phyloP scores from a whole-genome alignment of 1,284 basidiomycete species.

The Naganishia cerealis region DNA sequence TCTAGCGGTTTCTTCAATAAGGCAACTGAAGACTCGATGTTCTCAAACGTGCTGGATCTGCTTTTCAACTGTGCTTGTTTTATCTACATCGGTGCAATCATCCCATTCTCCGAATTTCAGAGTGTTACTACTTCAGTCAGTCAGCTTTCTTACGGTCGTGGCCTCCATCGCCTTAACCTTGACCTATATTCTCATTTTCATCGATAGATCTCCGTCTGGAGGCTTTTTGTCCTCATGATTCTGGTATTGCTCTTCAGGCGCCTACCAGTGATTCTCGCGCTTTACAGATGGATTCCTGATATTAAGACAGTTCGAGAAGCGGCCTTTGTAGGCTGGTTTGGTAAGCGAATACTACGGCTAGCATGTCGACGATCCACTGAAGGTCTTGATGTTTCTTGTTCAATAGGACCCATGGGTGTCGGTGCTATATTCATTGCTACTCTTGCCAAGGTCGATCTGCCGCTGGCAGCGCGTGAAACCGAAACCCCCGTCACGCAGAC shows the following conservation, averaged over 20 bases:
- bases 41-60: slow-evolving; percentile 89
- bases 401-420: slow-evolving; percentile 69
- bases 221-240: slow-evolving; percentile 76
- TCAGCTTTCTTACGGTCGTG: slow-evolving; percentile 1
- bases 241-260: slow-evolving; percentile 75
- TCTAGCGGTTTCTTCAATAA: slow-evolving; percentile 83
- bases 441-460: slow-evolving; percentile 70
- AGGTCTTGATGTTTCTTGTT: background rate
- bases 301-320: slow-evolving; percentile 83
- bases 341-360: slow-evolving; percentile 46
- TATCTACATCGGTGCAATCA: slow-evolving; percentile 90
- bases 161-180: background rate
- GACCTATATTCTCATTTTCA: background rate
- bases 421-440: slow-evolving; percentile 89
- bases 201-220: slow-evolving; percentile 68
- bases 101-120: slow-evolving; percentile 80
- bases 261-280: slow-evolving; percentile 74
- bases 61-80: slow-evolving; percentile 85
- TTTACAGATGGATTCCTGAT: slow-evolving; percentile 88
- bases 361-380: background rate
- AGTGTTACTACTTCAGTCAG: slow-evolving; percentile 61
- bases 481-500: slow-evolving; percentile 59
- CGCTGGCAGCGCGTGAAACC: slow-evolving; percentile 53
- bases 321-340: slow-evolving; percentile 83
- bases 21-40: slow-evolving; percentile 91